Conservation (phyloP, 805 yeast genomes). For the Torulaspora franciscae region DNA sequence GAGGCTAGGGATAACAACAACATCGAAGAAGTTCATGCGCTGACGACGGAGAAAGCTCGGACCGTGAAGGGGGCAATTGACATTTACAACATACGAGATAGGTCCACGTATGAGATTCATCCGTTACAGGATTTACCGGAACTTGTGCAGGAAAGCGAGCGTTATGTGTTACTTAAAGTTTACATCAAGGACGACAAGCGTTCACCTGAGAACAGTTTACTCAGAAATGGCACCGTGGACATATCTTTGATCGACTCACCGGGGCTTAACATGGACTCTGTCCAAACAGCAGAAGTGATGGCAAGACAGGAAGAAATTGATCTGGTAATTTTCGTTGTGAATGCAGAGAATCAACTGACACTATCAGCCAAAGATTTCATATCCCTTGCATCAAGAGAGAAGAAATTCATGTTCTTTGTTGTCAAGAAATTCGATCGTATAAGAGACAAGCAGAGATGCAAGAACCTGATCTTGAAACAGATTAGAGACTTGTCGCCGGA, state of each 20-base stretch:
- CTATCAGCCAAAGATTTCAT: constrained; percentile 91
- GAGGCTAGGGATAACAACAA: constrained; percentile 74
- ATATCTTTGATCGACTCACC: constrained; percentile 95
- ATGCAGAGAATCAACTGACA: constrained; percentile 94
- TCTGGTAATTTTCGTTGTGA: constrained; percentile 90
- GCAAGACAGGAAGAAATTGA: constrained; percentile 97
- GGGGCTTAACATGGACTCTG: constrained; percentile 87
- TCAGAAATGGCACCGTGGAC: constrained; percentile 87
- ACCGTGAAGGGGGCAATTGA: constrained; percentile 28
- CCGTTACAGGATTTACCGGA: constrained; percentile 54
- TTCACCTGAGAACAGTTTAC: constrained; percentile 62
- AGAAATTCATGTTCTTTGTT: constrained; percentile 86
- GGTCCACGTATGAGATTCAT: constrained; percentile 57
- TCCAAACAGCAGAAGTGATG: constrained; percentile 90
- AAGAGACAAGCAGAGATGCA: constrained; percentile 74
- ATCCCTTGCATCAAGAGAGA: constrained; percentile 83
- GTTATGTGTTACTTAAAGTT: constrained; percentile 67
- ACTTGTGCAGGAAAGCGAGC: constrained; percentile 69
- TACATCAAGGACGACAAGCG: constrained; percentile 65
- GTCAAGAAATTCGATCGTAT: constrained; percentile 90
- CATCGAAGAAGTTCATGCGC: constrained; percentile 90
- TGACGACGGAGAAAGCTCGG: constrained; percentile 46
- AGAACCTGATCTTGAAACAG: constrained; percentile 71
- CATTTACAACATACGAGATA: constrained; percentile 44
- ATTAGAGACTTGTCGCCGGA: constrained; percentile 83